Evolutionary conservation across 306 rosid species (phyloP).

Genomic region (Neltuma alba): DNA sequence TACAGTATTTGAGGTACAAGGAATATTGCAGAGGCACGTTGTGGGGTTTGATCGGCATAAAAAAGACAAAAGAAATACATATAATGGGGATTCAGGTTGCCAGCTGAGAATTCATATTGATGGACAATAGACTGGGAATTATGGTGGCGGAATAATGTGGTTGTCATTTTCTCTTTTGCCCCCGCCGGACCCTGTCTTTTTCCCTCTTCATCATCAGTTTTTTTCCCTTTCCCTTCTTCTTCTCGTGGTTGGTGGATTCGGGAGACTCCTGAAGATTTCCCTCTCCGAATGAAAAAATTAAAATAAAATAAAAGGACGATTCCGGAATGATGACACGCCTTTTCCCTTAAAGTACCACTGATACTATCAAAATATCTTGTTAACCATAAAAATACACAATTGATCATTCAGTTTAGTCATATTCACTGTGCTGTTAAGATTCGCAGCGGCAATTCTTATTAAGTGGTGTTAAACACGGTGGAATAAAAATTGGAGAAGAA

Average conservation of each 20-base stretch:
- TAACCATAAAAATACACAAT: too few relatives aligned
- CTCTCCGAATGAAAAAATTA: too few relatives aligned
- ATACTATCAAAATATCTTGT: background rate
- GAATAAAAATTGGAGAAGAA: too few relatives aligned
- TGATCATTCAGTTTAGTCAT: too few relatives aligned
- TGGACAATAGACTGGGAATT: background rate
- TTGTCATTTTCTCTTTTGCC: background rate
- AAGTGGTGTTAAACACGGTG: too few relatives aligned
- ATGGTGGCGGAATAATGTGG: background rate
- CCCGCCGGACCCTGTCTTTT: background rate
- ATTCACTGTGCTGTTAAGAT: too few relatives aligned
- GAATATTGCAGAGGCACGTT: background rate
- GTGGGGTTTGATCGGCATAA: background rate
- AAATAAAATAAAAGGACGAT: background rate
- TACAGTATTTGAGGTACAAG: background rate
- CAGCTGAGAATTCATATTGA: background rate
- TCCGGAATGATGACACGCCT: constrained; percentile 9
- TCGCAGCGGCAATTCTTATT: too few relatives aligned
- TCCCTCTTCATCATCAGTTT: background rate
- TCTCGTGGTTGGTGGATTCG: background rate
- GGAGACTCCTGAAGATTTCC: background rate
- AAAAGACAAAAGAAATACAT: background rate
- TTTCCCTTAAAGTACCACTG: background rate
- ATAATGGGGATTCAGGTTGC: background rate
- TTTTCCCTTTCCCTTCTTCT: background rate